Percentiles rank a stretch among this genome's conserved stretches.
Evolutionary conservation across 495 filamentous ascomycete species (phyloP).

Genomic region (Amphirosellinia nigrospora): DNA sequence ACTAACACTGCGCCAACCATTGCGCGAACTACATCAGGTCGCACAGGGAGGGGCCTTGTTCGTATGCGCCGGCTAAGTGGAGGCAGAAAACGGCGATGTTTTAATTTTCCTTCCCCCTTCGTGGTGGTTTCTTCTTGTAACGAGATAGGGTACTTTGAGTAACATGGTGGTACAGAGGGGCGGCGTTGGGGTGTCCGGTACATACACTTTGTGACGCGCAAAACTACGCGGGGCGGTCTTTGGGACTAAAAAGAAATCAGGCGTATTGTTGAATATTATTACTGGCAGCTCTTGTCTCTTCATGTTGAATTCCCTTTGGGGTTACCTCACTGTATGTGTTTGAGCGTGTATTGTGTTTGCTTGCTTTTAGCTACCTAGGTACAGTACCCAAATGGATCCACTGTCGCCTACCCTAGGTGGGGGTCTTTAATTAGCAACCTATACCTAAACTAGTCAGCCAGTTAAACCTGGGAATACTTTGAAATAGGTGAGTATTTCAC

Average conservation of each 20-base stretch:
- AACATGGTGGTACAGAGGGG: neutral
- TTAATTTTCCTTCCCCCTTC: neutral
- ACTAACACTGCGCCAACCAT: neutral
- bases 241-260: conserved; percentile 9
- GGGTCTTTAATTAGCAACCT: too few relatives aligned
- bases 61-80: neutral
- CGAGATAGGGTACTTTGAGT: conserved; percentile 7
- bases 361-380: too few relatives aligned
- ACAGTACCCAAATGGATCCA: too few relatives aligned
- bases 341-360: neutral
- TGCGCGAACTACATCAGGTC: neutral
- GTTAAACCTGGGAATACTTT: too few relatives aligned
- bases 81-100: neutral
- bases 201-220: neutral
- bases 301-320: too few relatives aligned
- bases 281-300: neutral
- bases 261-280: conserved; percentile 13
- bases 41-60: neutral
- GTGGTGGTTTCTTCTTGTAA: conserved; percentile 3
- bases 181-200: conserved; percentile 9
- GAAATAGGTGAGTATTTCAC: too few relatives aligned
- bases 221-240: neutral
- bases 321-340: neutral
- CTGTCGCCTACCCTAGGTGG: too few relatives aligned
- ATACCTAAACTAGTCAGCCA: too few relatives aligned